A percentile compares a stretch with the other conserved stretches of the same genome.
Conservation (phyloP, 2,329 filamentous ascomycete species). For the Orbilia blumenaviensis region DNA sequence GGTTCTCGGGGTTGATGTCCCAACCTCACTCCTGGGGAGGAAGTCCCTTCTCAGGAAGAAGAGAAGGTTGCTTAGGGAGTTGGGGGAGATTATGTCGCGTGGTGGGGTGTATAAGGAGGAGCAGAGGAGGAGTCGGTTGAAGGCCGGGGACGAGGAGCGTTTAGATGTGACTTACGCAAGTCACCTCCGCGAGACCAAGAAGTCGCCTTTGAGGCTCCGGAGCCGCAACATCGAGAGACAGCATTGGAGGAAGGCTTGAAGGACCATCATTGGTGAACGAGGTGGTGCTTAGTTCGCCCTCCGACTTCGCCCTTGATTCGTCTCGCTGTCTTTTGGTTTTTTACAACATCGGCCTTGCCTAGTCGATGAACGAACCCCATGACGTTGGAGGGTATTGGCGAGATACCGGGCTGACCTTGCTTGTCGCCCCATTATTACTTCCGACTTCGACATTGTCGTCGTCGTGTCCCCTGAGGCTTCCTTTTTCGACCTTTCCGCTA, state of each 20-base stretch:
- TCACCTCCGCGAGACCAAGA: constrained; percentile 23
- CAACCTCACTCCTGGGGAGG: constrained; percentile 7
- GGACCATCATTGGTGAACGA: background rate
- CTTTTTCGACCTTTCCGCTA: too few relatives aligned
- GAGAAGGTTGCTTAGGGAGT: constrained; percentile 33
- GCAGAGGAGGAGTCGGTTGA: background rate
- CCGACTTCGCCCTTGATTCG: background rate
- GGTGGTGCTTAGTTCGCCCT: background rate
- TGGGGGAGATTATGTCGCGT: constrained; percentile 13
- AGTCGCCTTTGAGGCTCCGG: constrained; percentile 17
- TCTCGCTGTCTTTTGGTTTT: background rate
- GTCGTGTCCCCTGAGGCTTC: background rate
- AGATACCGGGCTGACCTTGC: background rate
- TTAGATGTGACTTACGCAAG: constrained; percentile 27
- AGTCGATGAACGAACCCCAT: background rate
- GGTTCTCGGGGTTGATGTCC: constrained; percentile 27
- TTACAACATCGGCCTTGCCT: background rate
- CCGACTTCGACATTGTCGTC: background rate
- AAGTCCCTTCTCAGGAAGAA: constrained; percentile 27
- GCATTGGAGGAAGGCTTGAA: constrained; percentile 18
- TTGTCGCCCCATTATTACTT: background rate
- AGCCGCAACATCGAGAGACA: constrained; percentile 23
- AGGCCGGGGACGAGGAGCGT: background rate
- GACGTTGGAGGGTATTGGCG: background rate
- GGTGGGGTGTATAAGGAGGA: constrained; percentile 31